Evolutionary conservation across 495 filamentous ascomycete genomes (phyloP), one percentile per base, ranked within the genome.

Genomic region (Neurospora sp.): DNA sequence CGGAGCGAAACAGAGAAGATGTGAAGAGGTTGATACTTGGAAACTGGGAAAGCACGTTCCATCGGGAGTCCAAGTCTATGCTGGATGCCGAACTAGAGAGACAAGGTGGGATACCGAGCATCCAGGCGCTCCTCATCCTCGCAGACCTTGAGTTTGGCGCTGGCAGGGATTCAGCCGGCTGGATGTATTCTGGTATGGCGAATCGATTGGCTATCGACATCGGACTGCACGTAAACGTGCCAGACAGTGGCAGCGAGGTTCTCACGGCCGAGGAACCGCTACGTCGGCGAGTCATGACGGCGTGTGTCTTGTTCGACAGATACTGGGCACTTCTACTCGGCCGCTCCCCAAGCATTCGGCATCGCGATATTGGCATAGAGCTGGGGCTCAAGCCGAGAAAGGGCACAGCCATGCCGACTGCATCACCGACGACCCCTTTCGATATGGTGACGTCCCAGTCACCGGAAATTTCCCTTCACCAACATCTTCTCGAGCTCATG

Each of bases 11-110:
- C 10, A 77, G 85, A 40, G 82, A 83, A 9, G 87, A 88, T 70
- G 81, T 87, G 20, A 84, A 85, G 72, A 79, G 77, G 39, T 82
- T 87, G 27, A 75, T 81, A 3, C 53, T 86, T 1, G 82, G 82
- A 0, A 82, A 82, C 53, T 81, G 83, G 77, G 84, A 88, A 72
- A 86, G 85, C 75, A 84, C 83, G 0, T 75, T 88, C 20, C 86
- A 88, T 68, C 73, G 83, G 41, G 86, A 88, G 72, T 82, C 85
- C n/a, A 87, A 85, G 76, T 81, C 82, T 61, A 83, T 87, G 84
- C 44, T 87, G 45, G 84, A 87, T 73, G 72, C 79, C 37, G 86
- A 88, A 76, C 75, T 88, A 14, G 86, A 88, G 72, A 75, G 81
- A 44, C 83, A 84, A 1, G 84, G 84, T 9, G 85, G 85, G 0